A percentile compares a stretch with the other conserved stretches of the same genome.
These are phyloP conservation scores for Tetrahymena borealis DNA, from an alignment of 73 alveolate species.

Conservation along the genomic window DNA sequence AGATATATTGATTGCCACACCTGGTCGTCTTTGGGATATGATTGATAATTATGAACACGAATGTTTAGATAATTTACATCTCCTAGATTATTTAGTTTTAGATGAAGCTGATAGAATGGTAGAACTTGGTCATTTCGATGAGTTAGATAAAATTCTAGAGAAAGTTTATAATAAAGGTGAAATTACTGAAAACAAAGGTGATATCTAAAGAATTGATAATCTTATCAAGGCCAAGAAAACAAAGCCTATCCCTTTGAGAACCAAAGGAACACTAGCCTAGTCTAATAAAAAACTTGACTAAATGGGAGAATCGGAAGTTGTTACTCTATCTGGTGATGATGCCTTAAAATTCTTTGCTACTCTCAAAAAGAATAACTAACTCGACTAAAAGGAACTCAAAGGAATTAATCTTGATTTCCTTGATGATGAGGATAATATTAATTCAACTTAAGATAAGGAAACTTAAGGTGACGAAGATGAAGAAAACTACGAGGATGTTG, in stretches of 20 bases:
- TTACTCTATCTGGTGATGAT: conserved; percentile 42
- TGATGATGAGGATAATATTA: conserved; percentile 9
- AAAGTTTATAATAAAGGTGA: conserved; percentile 57
- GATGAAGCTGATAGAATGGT: conserved; percentile 99
- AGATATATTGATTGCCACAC: conserved; percentile 88
- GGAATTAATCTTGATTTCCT: conserved; percentile 14
- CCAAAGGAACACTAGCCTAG: conserved; percentile 15
- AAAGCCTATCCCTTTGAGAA: not conserved
- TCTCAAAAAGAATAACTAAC: conserved; percentile 46
- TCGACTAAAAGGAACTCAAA: conserved; percentile 25
- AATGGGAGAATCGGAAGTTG: conserved; percentile 40
- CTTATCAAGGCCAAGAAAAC: not conserved
- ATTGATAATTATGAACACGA: conserved; percentile 78
- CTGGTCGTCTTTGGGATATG: conserved; percentile 97
- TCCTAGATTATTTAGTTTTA: conserved; percentile 69
- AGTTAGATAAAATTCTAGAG: conserved; percentile 74
- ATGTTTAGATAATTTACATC: conserved; percentile 53
- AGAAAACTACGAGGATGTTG: conserved; percentile 19
- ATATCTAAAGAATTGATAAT: not conserved
- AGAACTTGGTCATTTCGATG: conserved; percentile 91
- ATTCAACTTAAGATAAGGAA: conserved; percentile 32
- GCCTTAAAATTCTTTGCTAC: conserved; percentile 46
- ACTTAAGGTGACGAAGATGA: conserved; percentile 37
- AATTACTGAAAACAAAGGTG: not conserved
- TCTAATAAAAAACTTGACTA: conserved; percentile 50